A percentile compares a stretch with the other conserved stretches of the same genome.
Evolutionary conservation across 345 rosid genomes (phyloP).

Genomic region (Psidium friedrichsthalianum): DNA sequence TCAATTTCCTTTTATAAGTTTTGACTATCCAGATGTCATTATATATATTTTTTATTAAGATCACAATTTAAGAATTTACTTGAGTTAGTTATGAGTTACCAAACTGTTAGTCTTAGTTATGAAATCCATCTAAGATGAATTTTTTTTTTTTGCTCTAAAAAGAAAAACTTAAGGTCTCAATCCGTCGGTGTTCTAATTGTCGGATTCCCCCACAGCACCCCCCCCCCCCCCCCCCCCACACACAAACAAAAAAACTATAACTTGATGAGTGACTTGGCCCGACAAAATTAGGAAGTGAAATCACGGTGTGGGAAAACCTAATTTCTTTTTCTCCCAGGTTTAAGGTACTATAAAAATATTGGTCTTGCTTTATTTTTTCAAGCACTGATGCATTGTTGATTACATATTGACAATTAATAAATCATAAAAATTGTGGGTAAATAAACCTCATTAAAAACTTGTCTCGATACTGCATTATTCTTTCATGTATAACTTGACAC

Average conservation of each 20-base stretch:
- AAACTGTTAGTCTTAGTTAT: not conserved
- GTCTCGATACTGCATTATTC: not conserved
- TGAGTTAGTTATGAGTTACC: too few species aligned
- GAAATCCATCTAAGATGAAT: not conserved
- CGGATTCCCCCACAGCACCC: not conserved
- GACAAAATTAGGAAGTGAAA: not conserved
- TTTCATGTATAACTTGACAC: not conserved
- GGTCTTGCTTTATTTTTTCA: not conserved
- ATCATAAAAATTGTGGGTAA: not conserved
- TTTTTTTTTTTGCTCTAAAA: not conserved
- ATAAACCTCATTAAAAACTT: not conserved
- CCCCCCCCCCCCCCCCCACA: too few species aligned
- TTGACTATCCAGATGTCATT: not conserved
- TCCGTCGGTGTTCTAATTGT: not conserved
- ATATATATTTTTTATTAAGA: not conserved
- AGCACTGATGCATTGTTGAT: not conserved
- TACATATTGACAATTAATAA: not conserved
- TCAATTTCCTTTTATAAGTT: too few species aligned
- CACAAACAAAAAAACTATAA: not conserved
- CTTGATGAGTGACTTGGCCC: not conserved
- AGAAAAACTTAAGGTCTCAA: not conserved
- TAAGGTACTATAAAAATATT: not conserved
- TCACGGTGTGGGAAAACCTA: not conserved
- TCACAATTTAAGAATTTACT: not conserved
- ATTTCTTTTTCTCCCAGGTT: not conserved